Base-by-base conservation (phyloP, 208 protist species). In the Acanthamoeba triangularis region DNA sequence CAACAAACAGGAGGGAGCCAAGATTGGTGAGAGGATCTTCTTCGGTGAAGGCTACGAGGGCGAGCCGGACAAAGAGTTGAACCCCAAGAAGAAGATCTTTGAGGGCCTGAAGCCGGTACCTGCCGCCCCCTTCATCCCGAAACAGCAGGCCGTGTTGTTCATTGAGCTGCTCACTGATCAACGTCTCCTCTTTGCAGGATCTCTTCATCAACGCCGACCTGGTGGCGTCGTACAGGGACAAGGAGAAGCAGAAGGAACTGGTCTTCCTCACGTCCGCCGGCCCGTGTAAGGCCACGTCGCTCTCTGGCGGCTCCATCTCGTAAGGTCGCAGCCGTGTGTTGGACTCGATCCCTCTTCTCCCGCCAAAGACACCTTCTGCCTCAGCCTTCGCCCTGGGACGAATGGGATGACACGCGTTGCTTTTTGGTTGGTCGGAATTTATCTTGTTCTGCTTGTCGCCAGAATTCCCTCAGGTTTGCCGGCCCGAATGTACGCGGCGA, bases 61-160 rank as follows among this genome's bases (percentile, higher is more conserved):
- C 3, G 93, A 87, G 78, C 93, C 93, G 14, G 93, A 90, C 56
- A 82, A 76, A 33, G 61, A 82, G 18, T 25, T 95, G 25, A 95
- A 95, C n/a, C 94, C 94, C 91, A 95, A 95, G 78, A 90, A 87
- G 61, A 95, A 95, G 93, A 90, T 78, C 54, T 95, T 95, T 41
- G 76, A 87, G 20, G 59, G 59, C 87, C 59, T 93, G n/a, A 93
- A 93, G 63, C 87, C 87, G 87, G 87, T 93, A 93, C n/a, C 49
- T 35, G 28, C 78, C n/a, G 8, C 37, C 72, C 72, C 37, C 41
- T 59, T 56, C 72, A 35, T 3, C 14, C 25, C 67, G n/a, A 14
- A 59, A 47, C 41, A 3, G 3, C 41, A 10, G 0, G 41, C 5
- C 41, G 2, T 47, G 41, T 47, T 23, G 54, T 59, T 2, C 52